Percentiles rank a stretch among this genome's conserved stretches.
These are phyloP conservation scores for Cryptosporidium ubiquitum DNA, from an alignment of 169 alveolate species.

Conservation along the genomic window DNA sequence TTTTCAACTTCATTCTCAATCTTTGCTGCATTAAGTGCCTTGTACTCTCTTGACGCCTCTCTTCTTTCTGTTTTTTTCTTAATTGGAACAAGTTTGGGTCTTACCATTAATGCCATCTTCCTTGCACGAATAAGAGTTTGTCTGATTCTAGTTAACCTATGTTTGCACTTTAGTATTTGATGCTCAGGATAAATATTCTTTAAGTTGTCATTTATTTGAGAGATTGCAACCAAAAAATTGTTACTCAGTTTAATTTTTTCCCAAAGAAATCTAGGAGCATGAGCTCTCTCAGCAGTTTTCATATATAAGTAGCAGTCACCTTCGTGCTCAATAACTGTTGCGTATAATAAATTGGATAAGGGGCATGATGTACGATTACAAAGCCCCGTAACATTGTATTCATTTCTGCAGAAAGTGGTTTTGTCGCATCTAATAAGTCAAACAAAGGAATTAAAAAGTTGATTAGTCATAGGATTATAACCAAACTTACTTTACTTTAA, in stretches of 20 bases:
- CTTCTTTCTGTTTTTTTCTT: constrained; percentile 98
- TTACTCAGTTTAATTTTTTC: constrained; percentile 93
- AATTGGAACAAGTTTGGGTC: constrained; percentile 89
- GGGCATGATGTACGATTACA: constrained; percentile 99
- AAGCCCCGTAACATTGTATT: constrained; percentile 97
- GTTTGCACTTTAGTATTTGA: constrained; percentile 95
- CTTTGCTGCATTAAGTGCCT: constrained; percentile 97
- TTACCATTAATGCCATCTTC: constrained; percentile 85
- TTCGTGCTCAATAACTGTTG: constrained; percentile 95
- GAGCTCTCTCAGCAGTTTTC: constrained; percentile 98
- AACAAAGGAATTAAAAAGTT: neutral
- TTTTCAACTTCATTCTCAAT: constrained; percentile 95
- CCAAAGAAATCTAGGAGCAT: constrained; percentile 97
- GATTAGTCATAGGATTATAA: neutral
- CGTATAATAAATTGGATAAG: constrained; percentile 96
- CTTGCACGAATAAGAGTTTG: constrained; percentile 95
- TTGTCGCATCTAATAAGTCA: constrained; percentile 82
- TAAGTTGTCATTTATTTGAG: constrained; percentile 92
- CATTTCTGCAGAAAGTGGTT: constrained; percentile 88
- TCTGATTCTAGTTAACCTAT: constrained; percentile 94
- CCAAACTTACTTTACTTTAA: constrained; percentile 83
- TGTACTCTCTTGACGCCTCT: constrained; percentile 94
- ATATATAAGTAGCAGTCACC: constrained; percentile 95
- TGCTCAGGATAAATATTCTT: constrained; percentile 93
- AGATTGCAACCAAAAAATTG: constrained; percentile 91